phyloP scores from a whole-genome alignment of 495 filamentous ascomycete genomes.

The Pseudotulostoma volvatum region DNA sequence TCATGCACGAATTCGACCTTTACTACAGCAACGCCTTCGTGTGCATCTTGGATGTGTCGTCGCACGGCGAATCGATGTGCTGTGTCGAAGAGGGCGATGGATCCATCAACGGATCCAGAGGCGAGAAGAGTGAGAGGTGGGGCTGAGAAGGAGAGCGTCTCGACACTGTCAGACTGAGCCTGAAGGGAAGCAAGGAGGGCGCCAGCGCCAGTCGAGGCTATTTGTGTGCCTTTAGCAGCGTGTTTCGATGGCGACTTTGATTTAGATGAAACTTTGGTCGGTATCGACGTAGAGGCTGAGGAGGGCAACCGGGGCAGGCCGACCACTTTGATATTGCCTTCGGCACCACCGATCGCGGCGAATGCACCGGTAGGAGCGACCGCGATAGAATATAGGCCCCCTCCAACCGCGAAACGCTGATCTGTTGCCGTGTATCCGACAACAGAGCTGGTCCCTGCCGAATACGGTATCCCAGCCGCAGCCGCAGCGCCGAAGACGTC shows the following conservation, averaged over 20 bases:
- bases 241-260: conserved; percentile 19
- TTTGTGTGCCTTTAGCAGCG: conserved; percentile 14
- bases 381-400: conserved; percentile 74
- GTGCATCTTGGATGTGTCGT: conserved; percentile 57
- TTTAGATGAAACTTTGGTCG: conserved; percentile 9
- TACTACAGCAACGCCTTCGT: conserved; percentile 71
- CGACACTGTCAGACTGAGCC: conserved; percentile 62
- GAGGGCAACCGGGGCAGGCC: conserved; percentile 55
- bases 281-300: conserved; percentile 12
- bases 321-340: conserved; percentile 66
- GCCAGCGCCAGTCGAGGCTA: conserved; percentile 46
- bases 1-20: conserved; percentile 73
- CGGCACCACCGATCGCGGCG: conserved; percentile 74
- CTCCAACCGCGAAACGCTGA: conserved; percentile 81
- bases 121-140: conserved; percentile 65
- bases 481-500: conserved; percentile 78
- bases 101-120: conserved; percentile 78
- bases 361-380: conserved; percentile 61
- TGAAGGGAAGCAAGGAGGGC: conserved; percentile 58
- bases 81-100: conserved; percentile 74
- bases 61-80: conserved; percentile 69
- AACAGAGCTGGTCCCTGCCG: conserved; percentile 51
- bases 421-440: conserved; percentile 70
- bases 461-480: conserved; percentile 51
- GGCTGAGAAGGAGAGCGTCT: conserved; percentile 71